These are phyloP conservation scores for Entomortierella parvispora DNA, from an alignment of 192 early-diverging fungal species.

Conservation along the genomic window DNA sequence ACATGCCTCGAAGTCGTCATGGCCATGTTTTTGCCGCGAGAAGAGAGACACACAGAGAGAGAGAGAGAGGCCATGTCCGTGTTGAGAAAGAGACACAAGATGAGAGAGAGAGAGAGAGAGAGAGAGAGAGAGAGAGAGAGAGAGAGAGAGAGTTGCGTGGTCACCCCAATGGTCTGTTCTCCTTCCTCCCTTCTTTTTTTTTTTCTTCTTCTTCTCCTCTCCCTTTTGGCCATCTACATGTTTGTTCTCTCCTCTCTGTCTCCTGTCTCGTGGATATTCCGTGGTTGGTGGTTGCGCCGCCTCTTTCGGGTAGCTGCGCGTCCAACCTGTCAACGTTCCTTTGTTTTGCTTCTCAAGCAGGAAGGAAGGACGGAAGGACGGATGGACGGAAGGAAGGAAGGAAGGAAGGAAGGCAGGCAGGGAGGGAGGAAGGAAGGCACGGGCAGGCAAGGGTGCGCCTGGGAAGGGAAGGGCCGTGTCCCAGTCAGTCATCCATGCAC, in stretches of 20 bases:
- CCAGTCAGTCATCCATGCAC: too few species aligned
- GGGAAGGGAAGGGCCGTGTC: background rate
- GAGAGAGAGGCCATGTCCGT: background rate
- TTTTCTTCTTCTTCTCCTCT: background rate
- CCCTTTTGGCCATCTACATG: background rate
- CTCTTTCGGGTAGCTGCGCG: background rate
- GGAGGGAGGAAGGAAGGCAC: background rate
- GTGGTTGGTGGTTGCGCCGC: background rate
- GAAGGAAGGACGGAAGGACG: background rate
- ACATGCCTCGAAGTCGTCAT: too few species aligned
- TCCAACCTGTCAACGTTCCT: conserved; percentile 2
- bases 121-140: conserved; percentile 3
- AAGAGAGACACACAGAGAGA: background rate
- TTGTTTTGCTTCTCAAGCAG: background rate
- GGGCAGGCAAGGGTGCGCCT: background rate
- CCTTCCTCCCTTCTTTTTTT: background rate
- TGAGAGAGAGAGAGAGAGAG: background rate
- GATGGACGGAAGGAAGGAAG: conserved; percentile 6
- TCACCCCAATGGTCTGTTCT: background rate
- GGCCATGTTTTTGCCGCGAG: too few species aligned
- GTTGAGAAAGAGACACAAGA: background rate
- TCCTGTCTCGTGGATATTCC: background rate
- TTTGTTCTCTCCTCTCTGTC: too few species aligned
- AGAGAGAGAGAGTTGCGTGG: background rate
- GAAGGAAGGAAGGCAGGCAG: background rate